Base-by-base conservation (phyloP, 148 eudicot genomes). In the Drosera capensis region DNA sequence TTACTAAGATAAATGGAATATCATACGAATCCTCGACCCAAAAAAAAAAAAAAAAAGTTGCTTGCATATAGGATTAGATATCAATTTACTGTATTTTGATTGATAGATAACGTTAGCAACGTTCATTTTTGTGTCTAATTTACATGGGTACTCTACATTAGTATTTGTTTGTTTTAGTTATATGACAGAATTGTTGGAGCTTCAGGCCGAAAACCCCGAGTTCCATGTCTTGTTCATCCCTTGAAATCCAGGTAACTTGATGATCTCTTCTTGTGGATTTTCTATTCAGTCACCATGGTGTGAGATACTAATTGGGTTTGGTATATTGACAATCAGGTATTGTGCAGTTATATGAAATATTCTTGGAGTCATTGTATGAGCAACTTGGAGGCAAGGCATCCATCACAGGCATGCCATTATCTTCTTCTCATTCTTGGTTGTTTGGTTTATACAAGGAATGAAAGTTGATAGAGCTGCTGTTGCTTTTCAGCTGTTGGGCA, bases 201-300 rank as follows among this genome's bases (percentile, higher is more conserved):
- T 83, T 65, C 65, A 35, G 37, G 74, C 90, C 23, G 52, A 47
- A 20, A 59, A 67, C 51, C 94, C 96, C 23, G 62, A 26, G 48
- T 45, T 75, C 31, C 83, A 88, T 51, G 68, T 86, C 43, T 16
- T 86, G 42, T 68, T 86, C 62, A 65, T 86, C 65, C 87, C 96
- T 58, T 87, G 96, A 54, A 79, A 86, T 74, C 96, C 96, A 71
- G 94, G 96, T 86, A 53, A 26, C 29, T 46, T 16, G 36, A 41
- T 19, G 20, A 24, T 28, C 14, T 19, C 1, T 23, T 1, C 15
- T 9, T 4, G 40, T 14, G 17, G 6, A 18, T 34, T 34, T 34
- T 34, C 13, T 34, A 0, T n/a, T n/a, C n/a, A n/a, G n/a, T n/a
- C n/a, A 34, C n/a, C n/a, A 34, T 34, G 31, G 5, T 5, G 9